These are phyloP conservation scores for Lanzia echinophila DNA, from an alignment of 2,329 filamentous ascomycete species.

Conservation along the genomic window DNA sequence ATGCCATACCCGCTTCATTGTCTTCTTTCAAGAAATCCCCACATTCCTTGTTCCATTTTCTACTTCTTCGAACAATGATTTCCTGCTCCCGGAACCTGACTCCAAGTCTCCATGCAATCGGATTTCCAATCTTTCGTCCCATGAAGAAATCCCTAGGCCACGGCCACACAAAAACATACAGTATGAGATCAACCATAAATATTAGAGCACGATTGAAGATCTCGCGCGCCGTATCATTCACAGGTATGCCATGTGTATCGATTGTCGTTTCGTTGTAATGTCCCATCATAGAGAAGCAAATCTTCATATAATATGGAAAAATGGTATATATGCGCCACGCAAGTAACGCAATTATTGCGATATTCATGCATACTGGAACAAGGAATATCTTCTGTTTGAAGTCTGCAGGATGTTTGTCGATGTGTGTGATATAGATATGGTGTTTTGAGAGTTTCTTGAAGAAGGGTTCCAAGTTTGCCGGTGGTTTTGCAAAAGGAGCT, in stretches of 20 bases:
- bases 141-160: constrained; percentile 70
- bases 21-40: constrained; percentile 34
- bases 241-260: constrained; percentile 48
- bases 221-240: constrained; percentile 49
- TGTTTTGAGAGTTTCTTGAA: constrained; percentile 57
- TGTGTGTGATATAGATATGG: constrained; percentile 77
- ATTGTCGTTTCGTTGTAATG: constrained; percentile 56
- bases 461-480: constrained; percentile 58
- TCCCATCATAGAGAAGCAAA: constrained; percentile 27
- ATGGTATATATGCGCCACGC: constrained; percentile 62
- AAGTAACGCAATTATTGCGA: constrained; percentile 58
- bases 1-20: constrained; percentile 42
- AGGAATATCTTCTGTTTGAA: constrained; percentile 81
- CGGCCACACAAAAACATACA: constrained; percentile 61
- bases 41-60: constrained; percentile 60
- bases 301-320: constrained; percentile 59
- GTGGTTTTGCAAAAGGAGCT: constrained; percentile 61
- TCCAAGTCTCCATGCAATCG: constrained; percentile 64
- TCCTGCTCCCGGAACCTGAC: constrained; percentile 75
- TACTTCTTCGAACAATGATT: constrained; percentile 72
- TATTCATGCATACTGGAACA: constrained; percentile 72
- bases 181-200: constrained; percentile 68
- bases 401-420: constrained; percentile 62
- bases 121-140: constrained; percentile 51
- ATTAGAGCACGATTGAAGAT: constrained; percentile 46